These are phyloP conservation scores for Metschnikowia koreensis DNA, from an alignment of 805 yeast genomes.

Conservation along the genomic window DNA sequence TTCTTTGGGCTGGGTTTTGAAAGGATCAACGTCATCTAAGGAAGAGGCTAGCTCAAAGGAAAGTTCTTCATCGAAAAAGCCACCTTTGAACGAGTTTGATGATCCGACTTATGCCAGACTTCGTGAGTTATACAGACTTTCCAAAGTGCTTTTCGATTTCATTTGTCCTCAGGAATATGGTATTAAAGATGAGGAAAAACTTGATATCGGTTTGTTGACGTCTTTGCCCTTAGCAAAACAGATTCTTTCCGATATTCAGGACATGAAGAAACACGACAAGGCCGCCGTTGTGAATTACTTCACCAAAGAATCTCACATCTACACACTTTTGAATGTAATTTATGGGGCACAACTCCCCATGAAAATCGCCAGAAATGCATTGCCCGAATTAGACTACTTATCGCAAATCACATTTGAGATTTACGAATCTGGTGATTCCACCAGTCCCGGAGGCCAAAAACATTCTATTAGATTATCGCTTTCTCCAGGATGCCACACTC, in stretches of 20 bases:
- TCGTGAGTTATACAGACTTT: slow-evolving; percentile 83
- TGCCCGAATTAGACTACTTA: slow-evolving; percentile 93
- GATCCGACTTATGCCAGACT: slow-evolving; percentile 75
- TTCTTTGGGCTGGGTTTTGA: slow-evolving; percentile 71
- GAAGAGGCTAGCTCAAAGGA: slow-evolving; percentile 11
- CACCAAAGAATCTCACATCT: slow-evolving; percentile 96
- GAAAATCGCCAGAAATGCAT: slow-evolving; percentile 89
- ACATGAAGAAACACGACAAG: slow-evolving; percentile 71
- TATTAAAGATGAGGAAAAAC: slow-evolving; percentile 88
- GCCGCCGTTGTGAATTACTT: slow-evolving; percentile 89
- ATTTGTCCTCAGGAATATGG: slow-evolving; percentile 99
- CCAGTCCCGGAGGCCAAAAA: slow-evolving; percentile 62
- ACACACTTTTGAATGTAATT: slow-evolving; percentile 84
- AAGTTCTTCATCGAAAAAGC: slow-evolving; percentile 15
- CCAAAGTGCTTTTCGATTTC: slow-evolving; percentile 93
- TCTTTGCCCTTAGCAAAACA: slow-evolving; percentile 91
- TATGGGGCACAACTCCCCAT: slow-evolving; percentile 94
- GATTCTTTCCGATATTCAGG: slow-evolving; percentile 74
- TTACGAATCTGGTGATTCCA: slow-evolving; percentile 74
- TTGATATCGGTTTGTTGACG: slow-evolving; percentile 93
- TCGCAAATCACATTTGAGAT: slow-evolving; percentile 93
- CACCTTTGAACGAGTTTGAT: slow-evolving; percentile 55
- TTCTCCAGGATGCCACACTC: slow-evolving; percentile 98
- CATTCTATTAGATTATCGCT: slow-evolving; percentile 89
- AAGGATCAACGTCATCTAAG: slow-evolving; percentile 33